These are phyloP conservation scores for Ganoderma resinaceum DNA, from an alignment of 1,284 basidiomycete genomes.

Conservation along the genomic window DNA sequence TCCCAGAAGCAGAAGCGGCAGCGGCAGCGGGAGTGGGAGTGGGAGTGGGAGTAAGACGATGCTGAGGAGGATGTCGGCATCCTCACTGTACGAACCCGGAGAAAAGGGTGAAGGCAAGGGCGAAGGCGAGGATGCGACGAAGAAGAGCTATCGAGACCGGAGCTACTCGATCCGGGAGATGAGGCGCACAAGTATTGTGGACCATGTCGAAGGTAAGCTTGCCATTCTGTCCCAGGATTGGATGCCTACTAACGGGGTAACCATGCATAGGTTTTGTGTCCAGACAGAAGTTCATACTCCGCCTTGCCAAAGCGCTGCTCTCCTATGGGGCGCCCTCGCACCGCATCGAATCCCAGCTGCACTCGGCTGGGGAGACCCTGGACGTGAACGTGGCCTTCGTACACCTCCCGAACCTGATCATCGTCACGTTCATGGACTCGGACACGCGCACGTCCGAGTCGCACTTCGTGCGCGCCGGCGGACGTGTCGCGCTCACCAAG, in stretches of 20 bases:
- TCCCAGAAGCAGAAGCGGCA: neutral
- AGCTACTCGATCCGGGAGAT: conserved; percentile 29
- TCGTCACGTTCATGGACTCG: conserved; percentile 77
- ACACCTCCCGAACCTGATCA: conserved; percentile 81
- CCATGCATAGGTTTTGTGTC: conserved; percentile 59
- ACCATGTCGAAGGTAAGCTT: conserved; percentile 45
- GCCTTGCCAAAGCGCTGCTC: conserved; percentile 82
- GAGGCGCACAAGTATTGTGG: conserved; percentile 36
- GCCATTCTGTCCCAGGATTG: neutral
- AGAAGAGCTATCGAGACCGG: conserved; percentile 30
- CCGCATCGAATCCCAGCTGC: conserved; percentile 83
- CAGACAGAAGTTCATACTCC: conserved; percentile 80
- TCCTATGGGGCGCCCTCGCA: conserved; percentile 88
- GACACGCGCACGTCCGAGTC: conserved; percentile 68
- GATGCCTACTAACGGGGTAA: neutral
- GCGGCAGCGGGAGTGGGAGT: neutral
- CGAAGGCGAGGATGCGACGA: conserved; percentile 1
- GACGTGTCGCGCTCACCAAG: conserved; percentile 75
- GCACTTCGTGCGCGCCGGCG: conserved; percentile 79
- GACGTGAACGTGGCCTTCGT: conserved; percentile 77
- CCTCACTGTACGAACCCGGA: conserved; percentile 19
- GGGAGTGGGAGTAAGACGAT: conserved; percentile 9
- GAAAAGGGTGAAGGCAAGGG: conserved; percentile 8
- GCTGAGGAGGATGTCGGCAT: conserved; percentile 12
- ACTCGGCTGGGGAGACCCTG: conserved; percentile 58